Evolutionary conservation across 140 eudicot species (phyloP), one percentile per base, ranked within the genome.

Genomic region (Oenanthe javanica): DNA sequence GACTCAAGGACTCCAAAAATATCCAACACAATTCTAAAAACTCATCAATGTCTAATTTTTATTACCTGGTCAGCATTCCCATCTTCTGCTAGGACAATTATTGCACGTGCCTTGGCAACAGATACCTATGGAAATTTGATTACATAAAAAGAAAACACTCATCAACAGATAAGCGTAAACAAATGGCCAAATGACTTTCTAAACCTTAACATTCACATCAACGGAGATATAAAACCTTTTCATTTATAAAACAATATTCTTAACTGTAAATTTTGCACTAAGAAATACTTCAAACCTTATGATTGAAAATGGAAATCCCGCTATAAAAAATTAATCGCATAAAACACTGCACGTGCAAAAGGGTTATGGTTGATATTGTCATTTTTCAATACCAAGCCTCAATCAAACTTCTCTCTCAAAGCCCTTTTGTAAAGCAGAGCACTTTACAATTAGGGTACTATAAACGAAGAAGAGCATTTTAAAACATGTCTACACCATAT

Each of bases 1-100:
- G 36, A 54, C 48, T 61, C 2, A 31, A 19, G 43, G 76, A 63
- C 76, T 79, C 78, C 51, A 49, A 40, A 72, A 46, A 81, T 75
- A 76, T 76, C 51, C 55, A 67, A 77, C 25, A 75, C 31, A 51
- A 82, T 55, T 31, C 64, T 51, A 79, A 42, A 14, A 47, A 47
- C 12, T 40, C 59, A 69, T 78, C 47, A 11, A 45, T 67, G 3
- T 81, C 76, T 19, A 79, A 79, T 27, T n/a, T 38, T n/a, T 48
- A 18, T 80, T 85, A 93, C 97, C 97, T 93, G 97, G 54, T 93
- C 96, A 71, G 97, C 97, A 81, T 93, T 93, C 80, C 94, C 97
- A 81, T 93, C 97, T 84, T 89, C 96, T 31, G 97, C 97, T 77
- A 93, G 94, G 78, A 93, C 97, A 63, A 93, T 80, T 77, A 93